Percentiles rank a stretch among this genome's conserved stretches.
Conservation (phyloP, 2,329 filamentous ascomycete species). For the Aspergillus niger region DNA sequence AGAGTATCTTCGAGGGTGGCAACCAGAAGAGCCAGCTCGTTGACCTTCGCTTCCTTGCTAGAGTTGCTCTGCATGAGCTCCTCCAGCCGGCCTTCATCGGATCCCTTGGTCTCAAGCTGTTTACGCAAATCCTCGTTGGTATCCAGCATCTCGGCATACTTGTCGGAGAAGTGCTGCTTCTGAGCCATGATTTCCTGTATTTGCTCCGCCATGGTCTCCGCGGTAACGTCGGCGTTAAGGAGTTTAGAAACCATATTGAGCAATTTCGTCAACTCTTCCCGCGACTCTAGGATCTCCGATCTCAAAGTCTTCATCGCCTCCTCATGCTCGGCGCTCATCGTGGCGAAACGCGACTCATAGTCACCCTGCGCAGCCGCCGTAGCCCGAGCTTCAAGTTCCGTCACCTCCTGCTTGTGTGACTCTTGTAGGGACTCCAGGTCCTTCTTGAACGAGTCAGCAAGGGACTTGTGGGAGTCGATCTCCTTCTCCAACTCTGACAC, state of each 20-base stretch:
- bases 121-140: conserved; percentile 43
- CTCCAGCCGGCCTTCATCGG: conserved; percentile 37
- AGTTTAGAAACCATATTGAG: conserved; percentile 59
- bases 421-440: conserved; percentile 56
- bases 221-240: conserved; percentile 54
- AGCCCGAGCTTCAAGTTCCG: conserved; percentile 41
- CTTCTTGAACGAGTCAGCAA: conserved; percentile 56
- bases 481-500: conserved; percentile 59
- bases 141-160: conserved; percentile 45
- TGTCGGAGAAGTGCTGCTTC: conserved; percentile 46
- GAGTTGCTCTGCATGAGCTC: conserved; percentile 43
- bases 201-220: conserved; percentile 61
- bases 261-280: conserved; percentile 65
- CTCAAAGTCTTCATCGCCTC: conserved; percentile 61
- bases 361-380: conserved; percentile 41
- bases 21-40: conserved; percentile 55
- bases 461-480: conserved; percentile 58
- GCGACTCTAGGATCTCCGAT: conserved; percentile 64
- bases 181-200: conserved; percentile 56
- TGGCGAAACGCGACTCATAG: conserved; percentile 39
- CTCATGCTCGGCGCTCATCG: conserved; percentile 63
- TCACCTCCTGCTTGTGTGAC: conserved; percentile 51
- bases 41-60: conserved; percentile 56
- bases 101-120: conserved; percentile 41
- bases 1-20: conserved; percentile 50